These are phyloP conservation scores for Selaginella tamariscina DNA, from an alignment of 75 land plant genomes.

Conservation along the genomic window DNA sequence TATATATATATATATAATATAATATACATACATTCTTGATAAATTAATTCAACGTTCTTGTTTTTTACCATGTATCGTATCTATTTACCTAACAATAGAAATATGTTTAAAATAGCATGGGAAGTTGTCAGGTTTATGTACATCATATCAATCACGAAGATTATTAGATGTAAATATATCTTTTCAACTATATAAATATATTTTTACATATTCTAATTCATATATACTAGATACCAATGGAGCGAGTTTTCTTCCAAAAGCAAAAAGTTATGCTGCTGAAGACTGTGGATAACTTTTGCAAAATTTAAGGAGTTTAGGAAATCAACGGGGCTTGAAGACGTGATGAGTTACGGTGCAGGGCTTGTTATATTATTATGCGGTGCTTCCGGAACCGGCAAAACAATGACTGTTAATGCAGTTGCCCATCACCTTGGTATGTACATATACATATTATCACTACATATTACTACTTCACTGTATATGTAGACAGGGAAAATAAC, in stretches of 20 bases:
- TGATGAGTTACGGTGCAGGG: conserved; percentile 24
- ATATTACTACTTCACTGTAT: not conserved
- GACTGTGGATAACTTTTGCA: conserved; percentile 21
- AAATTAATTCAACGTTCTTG: too few relatives aligned
- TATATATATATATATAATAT: too few relatives aligned
- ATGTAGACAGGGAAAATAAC: conserved; percentile 5
- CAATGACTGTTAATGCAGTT: conserved; percentile 29
- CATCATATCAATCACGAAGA: too few relatives aligned
- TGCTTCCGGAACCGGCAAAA: conserved; percentile 27
- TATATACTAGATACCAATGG: conserved; percentile 25
- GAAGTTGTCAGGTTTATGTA: too few relatives aligned
- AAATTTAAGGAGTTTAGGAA: conserved; percentile 20
- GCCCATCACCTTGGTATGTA: conserved; percentile 26
- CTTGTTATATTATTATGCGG: conserved; percentile 19
- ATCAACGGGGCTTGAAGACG: conserved; percentile 21
- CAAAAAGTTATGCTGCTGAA: conserved; percentile 24
- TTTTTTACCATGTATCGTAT: too few relatives aligned
- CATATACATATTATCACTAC: not conserved
- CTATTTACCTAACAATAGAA: too few relatives aligned
- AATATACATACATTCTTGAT: too few relatives aligned
- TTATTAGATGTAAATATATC: too few relatives aligned
- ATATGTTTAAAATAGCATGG: too few relatives aligned
- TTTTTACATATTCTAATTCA: too few relatives aligned
- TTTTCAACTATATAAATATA: too few relatives aligned
- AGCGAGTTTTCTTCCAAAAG: conserved; percentile 25